Conservation (phyloP, 2,329 filamentous ascomycete species). For the Sporothrix pallida region DNA sequence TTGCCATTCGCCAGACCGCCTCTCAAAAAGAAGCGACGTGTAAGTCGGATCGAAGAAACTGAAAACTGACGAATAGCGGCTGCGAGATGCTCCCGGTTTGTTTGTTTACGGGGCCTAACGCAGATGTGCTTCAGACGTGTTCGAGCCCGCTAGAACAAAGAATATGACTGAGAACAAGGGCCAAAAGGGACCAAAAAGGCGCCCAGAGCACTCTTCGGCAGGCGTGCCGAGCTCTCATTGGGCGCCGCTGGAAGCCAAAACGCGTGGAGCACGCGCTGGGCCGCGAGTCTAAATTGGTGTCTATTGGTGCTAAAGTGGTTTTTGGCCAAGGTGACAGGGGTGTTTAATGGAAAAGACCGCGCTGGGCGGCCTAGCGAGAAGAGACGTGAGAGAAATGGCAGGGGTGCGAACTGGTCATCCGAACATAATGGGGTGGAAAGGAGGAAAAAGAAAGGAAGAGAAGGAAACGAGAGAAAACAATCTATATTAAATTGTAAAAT, state of each 20-base stretch:
- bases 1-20: neutral
- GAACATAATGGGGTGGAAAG: neutral
- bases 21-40: neutral
- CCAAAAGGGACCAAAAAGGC: neutral
- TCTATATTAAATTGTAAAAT: no score
- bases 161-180: neutral
- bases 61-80: neutral
- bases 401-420: conserved; percentile 13
- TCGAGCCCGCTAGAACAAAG: conserved; percentile 8
- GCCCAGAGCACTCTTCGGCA: neutral
- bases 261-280: conserved; percentile 30
- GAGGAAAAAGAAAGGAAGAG: neutral
- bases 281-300: conserved; percentile 20
- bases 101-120: conserved; percentile 27
- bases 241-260: conserved; percentile 3
- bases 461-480: neutral
- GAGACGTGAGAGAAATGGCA: neutral
- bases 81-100: neutral
- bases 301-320: conserved; percentile 18
- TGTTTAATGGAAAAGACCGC: conserved; percentile 25
- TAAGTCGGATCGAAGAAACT: neutral
- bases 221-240: conserved; percentile 19
- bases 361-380: conserved; percentile 11
- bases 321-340: conserved; percentile 10
- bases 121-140: conserved; percentile 22